Conservation (phyloP, 129 eudicot species). For the Tagetes erecta region DNA sequence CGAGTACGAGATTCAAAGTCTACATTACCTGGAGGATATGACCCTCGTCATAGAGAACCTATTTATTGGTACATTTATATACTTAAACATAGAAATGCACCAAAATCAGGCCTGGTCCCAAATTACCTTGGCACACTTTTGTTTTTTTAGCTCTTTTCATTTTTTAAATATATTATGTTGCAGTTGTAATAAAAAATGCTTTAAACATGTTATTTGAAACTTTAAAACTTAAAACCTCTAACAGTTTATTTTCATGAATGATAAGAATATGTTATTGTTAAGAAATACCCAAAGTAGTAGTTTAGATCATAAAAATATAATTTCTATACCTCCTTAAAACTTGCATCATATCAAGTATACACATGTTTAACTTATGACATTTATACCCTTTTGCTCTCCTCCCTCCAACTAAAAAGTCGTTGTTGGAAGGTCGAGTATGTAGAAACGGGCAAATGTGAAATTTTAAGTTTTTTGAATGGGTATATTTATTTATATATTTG, state of each 20-base stretch:
- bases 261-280: background rate
- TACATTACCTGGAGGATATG: slow-evolving; percentile 76
- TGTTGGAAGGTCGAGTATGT: no score
- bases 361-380: no score
- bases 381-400: no score
- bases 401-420: no score
- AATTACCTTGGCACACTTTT: no score
- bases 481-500: no score
- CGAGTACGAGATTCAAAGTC: slow-evolving; percentile 34
- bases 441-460: no score
- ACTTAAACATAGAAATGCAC: background rate
- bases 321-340: no score
- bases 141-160: background rate
- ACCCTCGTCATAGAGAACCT: slow-evolving; percentile 93
- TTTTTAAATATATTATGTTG: background rate
- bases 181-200: background rate
- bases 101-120: background rate
- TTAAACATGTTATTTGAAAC: background rate
- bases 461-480: no score
- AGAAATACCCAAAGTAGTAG: background rate
- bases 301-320: no score
- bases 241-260: background rate
- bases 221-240: background rate
- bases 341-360: no score
- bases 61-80: slow-evolving; percentile 50